Evolutionary conservation across 139 green algal genomes (phyloP).

Genomic region (Spirogloea muscicola): DNA sequence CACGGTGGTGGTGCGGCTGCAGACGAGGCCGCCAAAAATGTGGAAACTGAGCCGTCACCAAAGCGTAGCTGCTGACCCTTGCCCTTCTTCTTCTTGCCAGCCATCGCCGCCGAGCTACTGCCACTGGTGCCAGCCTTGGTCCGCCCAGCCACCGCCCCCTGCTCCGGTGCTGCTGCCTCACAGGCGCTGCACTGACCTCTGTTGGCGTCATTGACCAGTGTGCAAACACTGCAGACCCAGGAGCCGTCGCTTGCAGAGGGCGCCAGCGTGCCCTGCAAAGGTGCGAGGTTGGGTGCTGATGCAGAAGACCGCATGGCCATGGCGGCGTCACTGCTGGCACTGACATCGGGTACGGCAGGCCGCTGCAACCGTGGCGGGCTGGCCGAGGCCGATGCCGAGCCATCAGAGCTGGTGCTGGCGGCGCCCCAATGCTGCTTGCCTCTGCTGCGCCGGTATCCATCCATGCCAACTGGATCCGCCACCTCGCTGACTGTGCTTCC

Average conservation of each 20-base stretch:
- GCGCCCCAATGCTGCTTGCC: too few species aligned
- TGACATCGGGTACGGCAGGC: too few species aligned
- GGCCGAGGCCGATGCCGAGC: background rate
- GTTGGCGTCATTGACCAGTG: constrained; percentile 7
- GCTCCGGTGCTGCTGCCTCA: constrained; percentile 4
- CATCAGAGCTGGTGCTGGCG: background rate
- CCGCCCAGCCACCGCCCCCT: too few species aligned
- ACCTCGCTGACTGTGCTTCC: background rate
- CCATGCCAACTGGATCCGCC: background rate
- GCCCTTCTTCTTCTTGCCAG: too few species aligned
- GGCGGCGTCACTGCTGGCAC: too few species aligned
- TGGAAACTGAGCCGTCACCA: too few species aligned
- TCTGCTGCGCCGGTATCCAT: background rate
- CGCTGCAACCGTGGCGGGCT: too few species aligned
- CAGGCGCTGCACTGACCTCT: constrained; percentile 4
- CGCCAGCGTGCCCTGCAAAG: background rate
- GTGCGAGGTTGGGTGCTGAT: constrained; percentile 1
- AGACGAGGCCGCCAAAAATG: too few species aligned
- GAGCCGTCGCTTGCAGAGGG: background rate
- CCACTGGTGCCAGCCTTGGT: too few species aligned
- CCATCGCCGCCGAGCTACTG: too few species aligned
- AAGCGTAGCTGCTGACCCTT: too few species aligned
- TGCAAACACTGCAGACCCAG: constrained; percentile 26
- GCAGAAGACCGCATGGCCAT: background rate
- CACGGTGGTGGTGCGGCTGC: too few species aligned